A percentile compares a stretch with the other conserved stretches of the same genome.
Conservation (phyloP, 306 rosid genomes). For the Coriaria nepalensis region DNA sequence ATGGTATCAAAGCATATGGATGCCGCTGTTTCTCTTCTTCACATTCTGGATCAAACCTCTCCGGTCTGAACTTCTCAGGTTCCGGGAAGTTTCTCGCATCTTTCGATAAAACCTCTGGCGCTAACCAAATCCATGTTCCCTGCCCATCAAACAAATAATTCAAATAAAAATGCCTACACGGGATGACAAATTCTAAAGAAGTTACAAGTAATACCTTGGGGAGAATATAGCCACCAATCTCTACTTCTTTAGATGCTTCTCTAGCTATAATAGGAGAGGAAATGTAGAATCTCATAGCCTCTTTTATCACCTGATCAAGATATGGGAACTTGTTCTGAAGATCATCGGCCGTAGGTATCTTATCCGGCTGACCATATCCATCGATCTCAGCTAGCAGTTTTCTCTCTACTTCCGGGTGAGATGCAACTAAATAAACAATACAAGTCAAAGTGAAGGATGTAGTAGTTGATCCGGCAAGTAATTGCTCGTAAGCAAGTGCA, state of each 20-base stretch:
- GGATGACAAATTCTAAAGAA: constrained; percentile 2
- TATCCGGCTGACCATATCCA: constrained; percentile 39
- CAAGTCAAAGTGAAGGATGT: constrained; percentile 70
- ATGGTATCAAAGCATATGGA: constrained; percentile 74
- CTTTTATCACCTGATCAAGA: constrained; percentile 89
- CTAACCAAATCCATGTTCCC: constrained; percentile 99
- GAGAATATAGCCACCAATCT: constrained; percentile 79
- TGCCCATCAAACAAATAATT: constrained; percentile 17
- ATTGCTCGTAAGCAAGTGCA: constrained; percentile 79
- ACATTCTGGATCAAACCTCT: constrained; percentile 68
- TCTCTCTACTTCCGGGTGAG: constrained; percentile 63
- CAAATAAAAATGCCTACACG: background rate
- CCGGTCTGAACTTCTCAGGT: constrained; percentile 87
- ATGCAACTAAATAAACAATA: constrained; percentile 63
- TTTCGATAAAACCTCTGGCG: constrained; percentile 77
- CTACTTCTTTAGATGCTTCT: constrained; percentile 66
- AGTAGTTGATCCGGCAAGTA: constrained; percentile 88
- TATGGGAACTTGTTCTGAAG: constrained; percentile 69
- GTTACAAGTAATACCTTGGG: constrained; percentile 47
- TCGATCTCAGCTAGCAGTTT: constrained; percentile 65
- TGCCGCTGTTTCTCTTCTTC: constrained; percentile 74
- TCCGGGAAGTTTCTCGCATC: constrained; percentile 76
- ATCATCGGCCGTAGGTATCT: constrained; percentile 46
- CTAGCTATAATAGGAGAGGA: constrained; percentile 89
- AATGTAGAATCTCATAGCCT: constrained; percentile 65